A percentile compares a stretch with the other conserved stretches of the same genome.
phyloP scores from a whole-genome alignment of 2,329 filamentous ascomycete genomes.

The Colletotrichum lindemuthianum region DNA sequence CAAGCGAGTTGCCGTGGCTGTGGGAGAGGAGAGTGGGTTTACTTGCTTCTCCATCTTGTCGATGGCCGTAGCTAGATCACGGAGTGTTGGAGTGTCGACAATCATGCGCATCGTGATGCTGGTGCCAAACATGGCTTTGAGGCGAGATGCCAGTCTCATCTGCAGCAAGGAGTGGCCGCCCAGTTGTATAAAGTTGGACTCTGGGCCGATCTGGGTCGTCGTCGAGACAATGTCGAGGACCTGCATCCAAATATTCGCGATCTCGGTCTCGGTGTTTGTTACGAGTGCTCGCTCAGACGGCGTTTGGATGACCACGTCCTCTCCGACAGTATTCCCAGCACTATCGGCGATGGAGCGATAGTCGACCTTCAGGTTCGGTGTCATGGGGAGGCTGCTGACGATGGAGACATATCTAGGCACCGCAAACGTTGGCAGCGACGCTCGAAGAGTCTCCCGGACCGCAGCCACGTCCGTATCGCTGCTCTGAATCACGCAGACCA shows the following conservation, averaged over 20 bases:
- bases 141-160: slow-evolving; percentile 34
- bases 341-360: slow-evolving; percentile 41
- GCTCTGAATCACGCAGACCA: slow-evolving; percentile 44
- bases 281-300: background rate
- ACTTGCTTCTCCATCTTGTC: background rate
- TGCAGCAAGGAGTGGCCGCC: slow-evolving; percentile 43
- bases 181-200: slow-evolving; percentile 41
- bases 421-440: slow-evolving; percentile 40
- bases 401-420: slow-evolving; percentile 41
- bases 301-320: background rate
- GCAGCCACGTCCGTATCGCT: slow-evolving; percentile 18
- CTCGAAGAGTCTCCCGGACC: slow-evolving; percentile 25
- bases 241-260: slow-evolving; percentile 23
- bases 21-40: no score
- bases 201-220: slow-evolving; percentile 18
- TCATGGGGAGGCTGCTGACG: slow-evolving; percentile 44
- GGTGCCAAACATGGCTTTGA: slow-evolving; percentile 4
- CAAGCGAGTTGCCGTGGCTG: no score
- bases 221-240: slow-evolving; percentile 32
- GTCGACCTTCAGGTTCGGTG: slow-evolving; percentile 45
- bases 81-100: slow-evolving; percentile 21
- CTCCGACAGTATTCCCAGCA: background rate
- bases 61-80: slow-evolving; percentile 2
- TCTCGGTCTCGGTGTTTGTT: background rate
- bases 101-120: slow-evolving; percentile 36